Evolutionary conservation across 768 basidiomycete species (phyloP).

Genomic region (Leccinellum luteum): DNA sequence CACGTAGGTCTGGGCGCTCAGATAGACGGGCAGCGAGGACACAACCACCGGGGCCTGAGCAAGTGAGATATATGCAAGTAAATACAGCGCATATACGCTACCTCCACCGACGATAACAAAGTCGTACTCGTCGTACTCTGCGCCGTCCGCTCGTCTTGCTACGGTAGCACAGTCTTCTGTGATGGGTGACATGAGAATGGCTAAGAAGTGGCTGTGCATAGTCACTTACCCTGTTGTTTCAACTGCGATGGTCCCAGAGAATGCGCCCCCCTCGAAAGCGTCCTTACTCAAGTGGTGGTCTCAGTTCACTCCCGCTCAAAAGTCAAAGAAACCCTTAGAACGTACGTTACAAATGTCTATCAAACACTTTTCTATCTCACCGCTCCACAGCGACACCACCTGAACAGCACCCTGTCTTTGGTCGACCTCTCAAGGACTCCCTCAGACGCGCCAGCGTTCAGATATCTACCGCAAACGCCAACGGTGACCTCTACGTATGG

Average conservation of each 20-base stretch:
- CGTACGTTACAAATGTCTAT: slow-evolving; percentile 26
- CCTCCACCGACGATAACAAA: slow-evolving; percentile 58
- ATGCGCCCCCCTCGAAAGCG: slow-evolving; percentile 46
- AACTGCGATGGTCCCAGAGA: slow-evolving; percentile 30
- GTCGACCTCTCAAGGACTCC: slow-evolving; percentile 79
- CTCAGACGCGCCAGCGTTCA: slow-evolving; percentile 88
- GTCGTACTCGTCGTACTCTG: slow-evolving; percentile 39
- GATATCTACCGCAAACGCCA: slow-evolving; percentile 84
- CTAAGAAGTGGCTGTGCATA: slow-evolving; percentile 21
- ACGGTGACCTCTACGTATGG: slow-evolving; percentile 85
- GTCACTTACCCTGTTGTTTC: neutral
- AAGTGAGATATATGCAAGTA: neutral
- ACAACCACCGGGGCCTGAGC: slow-evolving; percentile 43
- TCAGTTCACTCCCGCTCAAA: slow-evolving; percentile 66
- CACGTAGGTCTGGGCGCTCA: slow-evolving; percentile 33
- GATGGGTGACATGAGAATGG: neutral
- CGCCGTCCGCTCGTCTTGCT: slow-evolving; percentile 2
- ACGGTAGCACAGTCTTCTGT: neutral
- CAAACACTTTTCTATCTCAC: slow-evolving; percentile 12
- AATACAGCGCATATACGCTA: slow-evolving; percentile 9
- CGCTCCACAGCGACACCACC: slow-evolving; percentile 23
- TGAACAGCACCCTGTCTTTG: slow-evolving; percentile 67
- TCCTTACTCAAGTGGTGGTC: slow-evolving; percentile 82
- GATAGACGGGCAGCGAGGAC: slow-evolving; percentile 44
- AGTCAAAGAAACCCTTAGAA: slow-evolving; percentile 54